Base-by-base conservation (phyloP, 2,329 filamentous ascomycete genomes). In the Aphanoascus verrucosus region DNA sequence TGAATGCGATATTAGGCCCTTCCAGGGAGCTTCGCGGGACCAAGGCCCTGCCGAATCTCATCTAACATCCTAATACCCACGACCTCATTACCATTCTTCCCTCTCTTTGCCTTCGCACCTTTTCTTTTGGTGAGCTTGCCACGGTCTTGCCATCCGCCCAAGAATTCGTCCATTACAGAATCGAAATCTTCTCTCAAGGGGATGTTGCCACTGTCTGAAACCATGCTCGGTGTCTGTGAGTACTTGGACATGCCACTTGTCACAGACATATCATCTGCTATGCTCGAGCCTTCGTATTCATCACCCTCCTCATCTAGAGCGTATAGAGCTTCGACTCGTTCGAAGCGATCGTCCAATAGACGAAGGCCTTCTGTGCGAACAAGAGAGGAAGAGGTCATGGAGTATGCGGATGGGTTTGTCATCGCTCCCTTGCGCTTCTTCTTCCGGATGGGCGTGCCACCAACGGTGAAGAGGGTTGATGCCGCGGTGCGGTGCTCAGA, bases 361-460 rank as follows among this genome's bases (percentile, higher is more conserved):
- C 83, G 83, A 56, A 94, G 79, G 41, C 89, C 88, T 63, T 96
- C 91, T 1, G 90, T 98, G 53, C 93, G 82, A 49, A 88, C 83
- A 15, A 95, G 76, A 0, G 88, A 85, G 0, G 89, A 94, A 0
- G 87, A 94, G 0, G 86, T 89, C 90, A 95, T 95, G 50, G 86
- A 93, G 71, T 93, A 94, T 55, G 80, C 83, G 0, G 89, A 93
- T 0, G 86, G 85, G 59, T 86, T 88, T 2, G 91, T 97, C 67
- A 94, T 73, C 1, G 93, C 91, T 44, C 90, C 91, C 75, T 95
- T 97, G 65, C 91, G 83, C 80, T 95, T 96, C 83, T 97, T 97
- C 57, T 79, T 80, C 50, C 87, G 82, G 34, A 75, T 65, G 1
- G 72, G 72, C 4, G 72, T 74, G 11, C 88, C 88, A 35, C 86